Evolutionary conservation across 441 rosid species (phyloP).

Genomic region (Croton laevigatus): DNA sequence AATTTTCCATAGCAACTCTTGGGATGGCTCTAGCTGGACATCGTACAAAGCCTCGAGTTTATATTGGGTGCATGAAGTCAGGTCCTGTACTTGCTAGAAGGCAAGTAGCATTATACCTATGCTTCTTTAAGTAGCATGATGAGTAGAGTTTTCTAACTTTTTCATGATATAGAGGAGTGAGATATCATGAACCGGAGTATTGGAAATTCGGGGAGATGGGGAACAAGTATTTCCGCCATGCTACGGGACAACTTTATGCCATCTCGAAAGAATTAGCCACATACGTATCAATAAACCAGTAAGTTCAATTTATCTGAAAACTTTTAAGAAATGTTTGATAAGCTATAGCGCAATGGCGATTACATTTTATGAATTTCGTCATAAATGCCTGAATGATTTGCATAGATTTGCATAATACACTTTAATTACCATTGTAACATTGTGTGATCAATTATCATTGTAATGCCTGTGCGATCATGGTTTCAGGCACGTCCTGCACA

Average conservation of each 20-base stretch:
- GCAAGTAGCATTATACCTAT: conserved; percentile 35
- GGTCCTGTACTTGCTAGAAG: conserved; percentile 79
- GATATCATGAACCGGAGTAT: conserved; percentile 82
- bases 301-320: conserved; percentile 26
- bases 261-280: conserved; percentile 77
- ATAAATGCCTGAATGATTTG: background rate
- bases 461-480: background rate
- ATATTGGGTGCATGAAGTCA: conserved; percentile 87
- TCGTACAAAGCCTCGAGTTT: conserved; percentile 48
- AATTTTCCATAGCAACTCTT: conserved; percentile 47
- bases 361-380: background rate
- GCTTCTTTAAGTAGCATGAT: background rate
- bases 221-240: conserved; percentile 84
- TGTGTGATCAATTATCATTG: conserved; percentile 3
- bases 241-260: conserved; percentile 84
- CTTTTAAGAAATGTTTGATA: background rate
- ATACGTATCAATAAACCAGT: conserved; percentile 70
- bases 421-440: background rate
- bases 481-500: conserved; percentile 66
- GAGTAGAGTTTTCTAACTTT: conserved; percentile 13
- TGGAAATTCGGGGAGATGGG: conserved; percentile 88
- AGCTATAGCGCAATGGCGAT: no score
- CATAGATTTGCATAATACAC: background rate
- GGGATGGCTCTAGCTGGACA: conserved; percentile 45
- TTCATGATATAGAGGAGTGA: conserved; percentile 56